Evolutionary conservation across 768 basidiomycete species (phyloP).

Genomic region (Termitomyces sp.): DNA sequence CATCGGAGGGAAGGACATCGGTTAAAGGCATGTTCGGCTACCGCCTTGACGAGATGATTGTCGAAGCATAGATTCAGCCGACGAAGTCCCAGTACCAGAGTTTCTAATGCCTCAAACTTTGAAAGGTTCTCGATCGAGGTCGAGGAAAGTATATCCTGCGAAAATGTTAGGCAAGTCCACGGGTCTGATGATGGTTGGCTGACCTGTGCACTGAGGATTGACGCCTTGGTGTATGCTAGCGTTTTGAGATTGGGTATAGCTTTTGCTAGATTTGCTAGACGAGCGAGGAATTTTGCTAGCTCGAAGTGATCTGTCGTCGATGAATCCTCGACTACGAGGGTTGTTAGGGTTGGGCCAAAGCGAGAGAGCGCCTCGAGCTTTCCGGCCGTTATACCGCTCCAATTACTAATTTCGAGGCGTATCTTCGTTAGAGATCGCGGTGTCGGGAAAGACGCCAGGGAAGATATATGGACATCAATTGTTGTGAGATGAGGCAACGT

Average conservation of each 20-base stretch:
- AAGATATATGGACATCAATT: conserved; percentile 12
- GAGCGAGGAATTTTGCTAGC: conserved; percentile 1
- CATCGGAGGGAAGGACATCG: conserved; percentile 8
- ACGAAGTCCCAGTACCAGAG: background rate
- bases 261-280: conserved; percentile 1
- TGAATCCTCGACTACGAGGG: conserved; percentile 8
- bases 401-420: conserved; percentile 7
- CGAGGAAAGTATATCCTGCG: background rate
- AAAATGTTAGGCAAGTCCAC: background rate
- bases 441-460: conserved; percentile 7
- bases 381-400: background rate
- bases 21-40: conserved; percentile 6
- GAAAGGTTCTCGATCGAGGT: conserved; percentile 4
- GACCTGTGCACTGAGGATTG: background rate
- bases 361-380: conserved; percentile 8
- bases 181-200: background rate
- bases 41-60: background rate
- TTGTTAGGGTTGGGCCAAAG: conserved; percentile 10
- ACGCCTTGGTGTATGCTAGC: background rate
- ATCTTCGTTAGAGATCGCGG: conserved; percentile 8
- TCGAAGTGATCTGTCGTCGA: background rate
- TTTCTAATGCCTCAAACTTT: conserved; percentile 5
- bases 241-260: background rate
- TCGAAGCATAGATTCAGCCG: background rate
- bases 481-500: conserved; percentile 10